A percentile compares a stretch with the other conserved stretches of the same genome.
These are phyloP conservation scores for Pascua guehoae DNA, from an alignment of 1,284 basidiomycete genomes.

Conservation along the genomic window DNA sequence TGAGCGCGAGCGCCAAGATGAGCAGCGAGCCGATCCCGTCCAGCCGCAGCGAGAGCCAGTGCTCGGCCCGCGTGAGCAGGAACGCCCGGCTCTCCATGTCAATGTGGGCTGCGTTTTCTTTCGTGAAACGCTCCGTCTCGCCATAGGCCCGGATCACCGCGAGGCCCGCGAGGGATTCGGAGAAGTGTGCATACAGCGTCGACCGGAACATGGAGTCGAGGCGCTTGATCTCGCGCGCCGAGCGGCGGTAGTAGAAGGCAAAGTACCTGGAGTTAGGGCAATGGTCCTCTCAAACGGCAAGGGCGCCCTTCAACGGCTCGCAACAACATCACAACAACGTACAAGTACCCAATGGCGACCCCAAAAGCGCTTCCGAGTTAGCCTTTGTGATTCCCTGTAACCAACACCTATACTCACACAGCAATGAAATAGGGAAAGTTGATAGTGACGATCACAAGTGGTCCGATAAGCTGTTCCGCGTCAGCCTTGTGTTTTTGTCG, in stretches of 20 bases:
- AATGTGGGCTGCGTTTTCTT: slow-evolving; percentile 68
- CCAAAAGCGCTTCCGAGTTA: too few species aligned
- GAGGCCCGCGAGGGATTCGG: slow-evolving; percentile 77
- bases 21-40: slow-evolving; percentile 66
- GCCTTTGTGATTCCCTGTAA: too few species aligned
- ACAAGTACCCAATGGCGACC: too few species aligned
- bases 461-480: slow-evolving; percentile 1
- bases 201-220: slow-evolving; percentile 44
- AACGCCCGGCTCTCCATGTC: slow-evolving; percentile 88
- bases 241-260: slow-evolving; percentile 77
- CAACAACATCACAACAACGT: too few species aligned
- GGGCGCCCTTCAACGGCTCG: too few species aligned
- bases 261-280: slow-evolving; percentile 48
- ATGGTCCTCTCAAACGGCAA: too few species aligned
- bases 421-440: slow-evolving; percentile 27
- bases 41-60: slow-evolving; percentile 70
- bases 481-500: too few species aligned
- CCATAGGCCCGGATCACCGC: slow-evolving; percentile 80
- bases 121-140: slow-evolving; percentile 63
- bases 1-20: slow-evolving; percentile 59
- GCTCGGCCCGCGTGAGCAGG: slow-evolving; percentile 64
- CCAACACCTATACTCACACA: too few species aligned
- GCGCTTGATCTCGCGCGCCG: slow-evolving; percentile 79
- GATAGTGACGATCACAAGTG: slow-evolving; percentile 16
- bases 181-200: slow-evolving; percentile 77